phyloP scores from a whole-genome alignment of 495 filamentous ascomycete species.

The Podospora tetraspora region DNA sequence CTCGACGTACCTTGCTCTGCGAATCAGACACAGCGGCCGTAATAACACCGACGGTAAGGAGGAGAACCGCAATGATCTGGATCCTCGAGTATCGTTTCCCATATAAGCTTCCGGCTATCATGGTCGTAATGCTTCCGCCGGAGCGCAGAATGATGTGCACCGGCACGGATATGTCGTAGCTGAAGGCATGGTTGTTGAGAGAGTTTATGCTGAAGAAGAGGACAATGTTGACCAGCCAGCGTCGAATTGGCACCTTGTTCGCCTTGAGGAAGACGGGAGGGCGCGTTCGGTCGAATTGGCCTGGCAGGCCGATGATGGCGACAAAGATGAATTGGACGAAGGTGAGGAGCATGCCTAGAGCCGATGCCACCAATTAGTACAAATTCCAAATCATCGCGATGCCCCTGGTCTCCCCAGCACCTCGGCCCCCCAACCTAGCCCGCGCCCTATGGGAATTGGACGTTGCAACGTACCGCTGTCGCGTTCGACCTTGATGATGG shows the following conservation, averaged over 20 bases:
- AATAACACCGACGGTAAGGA: conserved; percentile 82
- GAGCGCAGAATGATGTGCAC: conserved; percentile 96
- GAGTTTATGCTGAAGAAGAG: conserved; percentile 90
- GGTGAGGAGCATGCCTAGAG: conserved; percentile 77
- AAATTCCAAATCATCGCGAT: not conserved
- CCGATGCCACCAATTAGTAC: conserved; percentile 14
- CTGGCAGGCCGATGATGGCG: conserved; percentile 68
- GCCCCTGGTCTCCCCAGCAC: not conserved
- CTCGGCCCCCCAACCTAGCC: not conserved
- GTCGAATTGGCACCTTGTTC: conserved; percentile 74
- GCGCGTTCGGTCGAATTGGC: conserved; percentile 55
- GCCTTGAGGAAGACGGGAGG: conserved; percentile 64
- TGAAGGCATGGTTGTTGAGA: conserved; percentile 96
- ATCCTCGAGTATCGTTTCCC: conserved; percentile 76
- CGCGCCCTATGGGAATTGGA: not conserved
- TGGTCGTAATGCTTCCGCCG: conserved; percentile 90
- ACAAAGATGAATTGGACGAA: conserved; percentile 91
- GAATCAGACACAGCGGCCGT: conserved; percentile 85
- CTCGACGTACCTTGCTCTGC: conserved; percentile 60
- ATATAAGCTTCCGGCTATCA: conserved; percentile 77
- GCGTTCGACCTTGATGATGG: conserved; percentile 81
- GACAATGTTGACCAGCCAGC: conserved; percentile 83
- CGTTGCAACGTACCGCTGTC: conserved; percentile 47
- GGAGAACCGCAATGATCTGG: conserved; percentile 70
- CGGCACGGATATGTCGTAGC: conserved; percentile 92